Conservation (phyloP, 2,329 filamentous ascomycete species). For the Phyllosticta citribraziliensis region DNA sequence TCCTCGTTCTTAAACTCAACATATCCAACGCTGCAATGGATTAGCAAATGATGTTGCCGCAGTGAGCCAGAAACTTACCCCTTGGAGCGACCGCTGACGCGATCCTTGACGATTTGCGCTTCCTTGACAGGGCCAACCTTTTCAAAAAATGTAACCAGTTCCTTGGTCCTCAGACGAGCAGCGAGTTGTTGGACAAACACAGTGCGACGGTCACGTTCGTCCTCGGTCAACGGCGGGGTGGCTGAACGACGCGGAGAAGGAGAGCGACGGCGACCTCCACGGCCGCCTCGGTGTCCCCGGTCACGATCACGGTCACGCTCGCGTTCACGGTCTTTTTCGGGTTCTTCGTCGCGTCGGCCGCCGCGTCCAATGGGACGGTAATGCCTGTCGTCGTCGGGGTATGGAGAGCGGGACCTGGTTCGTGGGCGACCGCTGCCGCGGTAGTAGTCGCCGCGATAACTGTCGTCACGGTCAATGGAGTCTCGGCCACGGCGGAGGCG, state of each 20-base stretch:
- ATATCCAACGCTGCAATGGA: constrained; percentile 71
- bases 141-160: constrained; percentile 91
- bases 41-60: constrained; percentile 26
- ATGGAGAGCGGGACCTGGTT: constrained; percentile 27
- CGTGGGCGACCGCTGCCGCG: constrained; percentile 24
- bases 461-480: constrained; percentile 12
- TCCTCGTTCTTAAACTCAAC: constrained; percentile 98
- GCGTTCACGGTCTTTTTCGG: constrained; percentile 46
- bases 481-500: constrained; percentile 17
- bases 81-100: constrained; percentile 93
- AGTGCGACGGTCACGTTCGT: constrained; percentile 92
- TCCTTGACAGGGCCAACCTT: constrained; percentile 91
- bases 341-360: constrained; percentile 38
- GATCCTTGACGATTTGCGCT: constrained; percentile 96
- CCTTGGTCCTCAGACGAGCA: constrained; percentile 80
- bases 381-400: constrained; percentile 26
- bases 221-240: constrained; percentile 68
- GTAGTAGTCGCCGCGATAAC: constrained; percentile 29
- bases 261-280: constrained; percentile 38
- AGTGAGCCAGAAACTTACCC: constrained; percentile 52
- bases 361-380: constrained; percentile 20
- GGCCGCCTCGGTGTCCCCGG: constrained; percentile 39
- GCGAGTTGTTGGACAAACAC: constrained; percentile 98
- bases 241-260: constrained; percentile 27
- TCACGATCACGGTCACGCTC: constrained; percentile 50